Evolutionary conservation across 805 yeast genomes (phyloP), one percentile per base, ranked within the genome.

Genomic region (Lachancea nothofagi): DNA sequence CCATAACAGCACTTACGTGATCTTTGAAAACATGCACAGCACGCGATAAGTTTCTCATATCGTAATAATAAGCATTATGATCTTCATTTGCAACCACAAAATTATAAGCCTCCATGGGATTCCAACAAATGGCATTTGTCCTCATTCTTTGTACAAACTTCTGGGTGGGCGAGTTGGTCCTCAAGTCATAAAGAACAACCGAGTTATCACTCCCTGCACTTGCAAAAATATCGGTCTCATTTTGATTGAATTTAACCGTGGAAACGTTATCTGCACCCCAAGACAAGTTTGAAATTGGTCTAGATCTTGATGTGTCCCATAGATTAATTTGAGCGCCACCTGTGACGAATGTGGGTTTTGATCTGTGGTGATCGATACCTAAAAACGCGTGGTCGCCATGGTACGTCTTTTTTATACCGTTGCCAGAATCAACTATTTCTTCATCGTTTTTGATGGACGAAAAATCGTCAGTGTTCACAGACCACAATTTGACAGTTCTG

Each of bases 231-330:
- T 86, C 83, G 4, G 95, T 84, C 59, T 93, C 97, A 1, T 95
- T 85, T 60, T 79, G 80, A 62, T 93, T 93, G 65, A 90, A 93
- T 55, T 78, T 77, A 25, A 90, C 96, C 5, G 80, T 71, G 40
- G 72, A 78, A 39, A 90, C 72, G 56, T 88, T 88, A 60, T 93
- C 98, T 7, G 95, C 95, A 36, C 97, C 98, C 99, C 99, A 93
- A 2, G 94, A 77, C 36, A 93, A 66, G 50, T 86, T 74, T 5
- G 86, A 71, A 3, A 83, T 61, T 20, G 95, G 88, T 52, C 83
- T 78, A 20, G 86, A 77, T 53, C 98, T 73, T 48, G 74, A 73
- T 39, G 78, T 67, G 61, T 93, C 95, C 99, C 99, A 93, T n/a
- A 94, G 62, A 56, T 89, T 87, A 41, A 94, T 83, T 13, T 74